Base-by-base conservation (phyloP, 208 protist genomes). In the Leishmania tropica region DNA sequence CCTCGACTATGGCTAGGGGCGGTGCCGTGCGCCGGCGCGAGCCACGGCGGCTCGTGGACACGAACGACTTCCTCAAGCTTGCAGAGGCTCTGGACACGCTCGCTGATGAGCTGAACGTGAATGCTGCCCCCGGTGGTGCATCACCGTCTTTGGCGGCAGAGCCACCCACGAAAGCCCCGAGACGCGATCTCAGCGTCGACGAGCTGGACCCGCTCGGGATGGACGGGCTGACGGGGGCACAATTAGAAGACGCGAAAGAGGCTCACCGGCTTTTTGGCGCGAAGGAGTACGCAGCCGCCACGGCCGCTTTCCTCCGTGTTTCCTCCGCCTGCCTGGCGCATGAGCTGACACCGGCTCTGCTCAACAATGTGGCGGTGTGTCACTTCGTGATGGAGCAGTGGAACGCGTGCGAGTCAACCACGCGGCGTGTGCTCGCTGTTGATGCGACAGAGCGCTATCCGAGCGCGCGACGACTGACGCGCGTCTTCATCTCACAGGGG, bases 321-420 rank as follows among this genome's bases (percentile, higher is more conserved):
- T 70, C 77, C 28, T 81, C 75, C 51, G 67, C 51, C 24, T 87
- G 79, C 45, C 62, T 79, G 35, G 13, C 80, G 40, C 76, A 83
- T 47, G 60, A 83, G 78, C 74, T 82, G 35, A 81, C 81, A 42
- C 71, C 83, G 3, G 78, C 89, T 31, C 67, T 95, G 45, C 56
- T 93, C 47, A 80, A 93, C 75, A 94, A 90, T 79, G 76, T 88
- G 60, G 88, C 92, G 10, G 87, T 83, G 19, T 94, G 92, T 86
- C 88, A 92, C 70, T 87, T 87, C 74, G 76, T 81, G 24, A 68
- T 87, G 47, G 89, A 94, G 83, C 87, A 88, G 73, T 96, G 88
- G 83, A 81, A 83, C 35, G 64, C 83, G 45, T 86, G 79, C 70
- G 64, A 84, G 51, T 79, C 83, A 35, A 75, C 83, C 54, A 86